Base-by-base conservation (phyloP, 768 basidiomycete species). In the Suillus subluteus region DNA sequence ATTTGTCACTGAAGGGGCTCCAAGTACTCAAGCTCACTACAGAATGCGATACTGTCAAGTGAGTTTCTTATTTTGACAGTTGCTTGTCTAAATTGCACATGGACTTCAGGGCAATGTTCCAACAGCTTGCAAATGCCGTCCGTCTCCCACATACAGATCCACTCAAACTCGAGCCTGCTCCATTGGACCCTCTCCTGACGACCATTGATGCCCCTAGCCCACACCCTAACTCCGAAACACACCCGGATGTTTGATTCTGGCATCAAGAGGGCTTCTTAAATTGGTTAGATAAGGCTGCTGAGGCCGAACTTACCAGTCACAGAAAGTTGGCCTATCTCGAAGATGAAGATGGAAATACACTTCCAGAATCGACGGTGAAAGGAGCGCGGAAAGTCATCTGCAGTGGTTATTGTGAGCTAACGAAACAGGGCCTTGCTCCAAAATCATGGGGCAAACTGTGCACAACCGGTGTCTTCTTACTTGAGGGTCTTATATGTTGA, bases 361-460 rank as follows among this genome's bases (percentile, higher is more conserved):
- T 63, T n/a, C 5, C 9, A 12, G 62, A n/a, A 23, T 23, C 44
- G 44, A 46, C 23, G 18, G 35, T 63, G 21, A 46, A 50, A 44
- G 62, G 21, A 5, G 46, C 32, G 11, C 16, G 35, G 1, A 63
- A 63, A 48, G 13, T 46, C 0, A 4, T 63, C 11, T 0, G 23
- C 13, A 44, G 30, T 26, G 62, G n/a, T 0, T 63, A 13, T 38
- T 63, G 41, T 26, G 62, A 63, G n/a, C 62, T 63, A 15, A 44
- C 6, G 0, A n/a, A 63, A 4, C 11, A n/a, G 0, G 6, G n/a
- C 13, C 62, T 63, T 37, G 62, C 43, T 26, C 62, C 62, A 5
- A 46, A 48, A 44, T 23, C 62, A 21, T 63, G 62, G 62, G 62
- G 30, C 6, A 23, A 50, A 12, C 13, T 63, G n/a, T 30, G 23